A percentile compares a stretch with the other conserved stretches of the same genome.
These are phyloP conservation scores for Calycina herbarum DNA, from an alignment of 2,329 filamentous ascomycete genomes.

Conservation along the genomic window DNA sequence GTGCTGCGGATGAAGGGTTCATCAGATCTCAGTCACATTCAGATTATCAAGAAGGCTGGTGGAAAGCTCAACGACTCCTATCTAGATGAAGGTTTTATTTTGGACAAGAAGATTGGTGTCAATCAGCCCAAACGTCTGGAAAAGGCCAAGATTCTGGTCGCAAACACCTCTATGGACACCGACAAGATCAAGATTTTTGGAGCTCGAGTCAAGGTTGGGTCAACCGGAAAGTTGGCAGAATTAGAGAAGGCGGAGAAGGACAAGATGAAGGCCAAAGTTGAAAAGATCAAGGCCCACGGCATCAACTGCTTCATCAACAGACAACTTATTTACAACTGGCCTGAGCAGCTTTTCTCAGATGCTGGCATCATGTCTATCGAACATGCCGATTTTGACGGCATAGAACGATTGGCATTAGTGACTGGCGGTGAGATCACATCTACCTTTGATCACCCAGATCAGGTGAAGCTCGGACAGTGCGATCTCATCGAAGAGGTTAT, in stretches of 20 bases:
- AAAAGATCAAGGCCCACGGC: constrained; percentile 96
- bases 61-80: constrained; percentile 98
- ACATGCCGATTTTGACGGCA: constrained; percentile 97
- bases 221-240: constrained; percentile 95
- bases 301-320: constrained; percentile 99
- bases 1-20: constrained; percentile 87
- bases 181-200: constrained; percentile 99
- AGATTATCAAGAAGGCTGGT: constrained; percentile 99
- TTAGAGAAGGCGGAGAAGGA: constrained; percentile 97
- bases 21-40: constrained; percentile 93
- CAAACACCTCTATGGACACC: constrained; percentile 98
- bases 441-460: constrained; percentile 96
- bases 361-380: constrained; percentile 98
- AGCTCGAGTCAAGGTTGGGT: constrained; percentile 92
- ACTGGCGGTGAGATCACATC: constrained; percentile 97
- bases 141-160: constrained; percentile 96
- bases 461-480: constrained; percentile 93
- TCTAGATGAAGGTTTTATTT: constrained; percentile 94
- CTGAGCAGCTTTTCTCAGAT: constrained; percentile 96
- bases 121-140: constrained; percentile 97
- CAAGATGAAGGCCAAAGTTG: constrained; percentile 99
- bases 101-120: constrained; percentile 98
- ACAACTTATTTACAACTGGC: constrained; percentile 99
- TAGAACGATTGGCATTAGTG: constrained; percentile 90
- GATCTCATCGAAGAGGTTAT: constrained; percentile 97